Evolutionary conservation across 768 basidiomycete species (phyloP).

Genomic region (Russula ochroleuca): DNA sequence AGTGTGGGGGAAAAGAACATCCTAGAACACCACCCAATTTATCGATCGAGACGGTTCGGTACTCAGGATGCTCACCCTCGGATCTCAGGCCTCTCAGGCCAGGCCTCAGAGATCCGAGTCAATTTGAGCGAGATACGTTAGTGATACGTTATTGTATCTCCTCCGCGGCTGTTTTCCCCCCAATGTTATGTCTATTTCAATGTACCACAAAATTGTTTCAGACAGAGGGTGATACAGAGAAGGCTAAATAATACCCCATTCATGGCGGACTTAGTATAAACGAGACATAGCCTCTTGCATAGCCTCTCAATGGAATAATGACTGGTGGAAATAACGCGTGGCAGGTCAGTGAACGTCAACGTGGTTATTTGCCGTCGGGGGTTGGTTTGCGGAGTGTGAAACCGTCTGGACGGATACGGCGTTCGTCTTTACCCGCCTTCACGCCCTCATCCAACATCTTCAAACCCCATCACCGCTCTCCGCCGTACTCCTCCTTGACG

Average conservation of each 20-base stretch:
- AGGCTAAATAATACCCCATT: no score
- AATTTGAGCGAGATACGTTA: neutral
- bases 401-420: constrained; percentile 5
- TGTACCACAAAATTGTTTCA: no score
- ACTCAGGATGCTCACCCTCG: neutral
- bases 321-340: neutral
- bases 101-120: neutral
- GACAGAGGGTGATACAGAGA: no score
- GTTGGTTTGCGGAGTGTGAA: constrained; percentile 20
- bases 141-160: no score
- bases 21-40: neutral
- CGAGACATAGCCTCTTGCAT: no score
- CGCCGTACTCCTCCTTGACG: constrained; percentile 1
- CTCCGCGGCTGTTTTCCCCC: neutral
- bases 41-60: neutral
- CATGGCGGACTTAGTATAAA: no score
- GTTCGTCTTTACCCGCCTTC: constrained; percentile 1
- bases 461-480: constrained; percentile 4
- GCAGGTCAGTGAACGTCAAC: neutral
- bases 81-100: no score
- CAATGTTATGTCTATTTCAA: neutral
- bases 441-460: constrained; percentile 22
- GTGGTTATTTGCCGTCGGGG: constrained; percentile 4
- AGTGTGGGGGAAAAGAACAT: no score
- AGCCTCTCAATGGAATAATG: no score